Evolutionary conservation across 2,329 filamentous ascomycete genomes (phyloP).

Genomic region (Colletotrichum truncatum): DNA sequence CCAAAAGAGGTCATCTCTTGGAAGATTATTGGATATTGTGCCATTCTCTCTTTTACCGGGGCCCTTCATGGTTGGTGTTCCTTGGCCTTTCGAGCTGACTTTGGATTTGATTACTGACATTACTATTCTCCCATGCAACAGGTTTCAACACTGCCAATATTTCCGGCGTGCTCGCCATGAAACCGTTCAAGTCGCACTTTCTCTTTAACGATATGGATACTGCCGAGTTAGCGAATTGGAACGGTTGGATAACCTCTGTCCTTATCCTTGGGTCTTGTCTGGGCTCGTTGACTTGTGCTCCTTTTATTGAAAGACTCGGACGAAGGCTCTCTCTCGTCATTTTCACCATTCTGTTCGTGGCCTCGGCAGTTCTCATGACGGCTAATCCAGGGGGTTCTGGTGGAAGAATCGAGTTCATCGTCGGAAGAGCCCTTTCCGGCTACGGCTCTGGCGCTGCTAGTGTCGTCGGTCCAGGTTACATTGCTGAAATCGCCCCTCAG

Average conservation of each 20-base stretch:
- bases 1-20: not conserved
- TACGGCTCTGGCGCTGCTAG: slow-evolving; percentile 42
- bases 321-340: slow-evolving; percentile 49
- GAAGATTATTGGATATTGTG: not conserved
- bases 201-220: not conserved
- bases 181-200: not conserved
- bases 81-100: no score
- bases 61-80: not conserved
- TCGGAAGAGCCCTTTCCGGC: not conserved
- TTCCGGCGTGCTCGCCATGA: not conserved
- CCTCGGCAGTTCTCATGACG: slow-evolving; percentile 50
- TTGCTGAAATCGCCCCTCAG: slow-evolving; percentile 55
- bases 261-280: not conserved
- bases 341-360: slow-evolving; percentile 51
- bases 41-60: not conserved
- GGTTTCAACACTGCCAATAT: not conserved
- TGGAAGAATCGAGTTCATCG: not conserved
- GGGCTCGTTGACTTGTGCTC: slow-evolving; percentile 41
- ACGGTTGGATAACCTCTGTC: not conserved
- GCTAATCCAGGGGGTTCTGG: slow-evolving; percentile 41
- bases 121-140: not conserved
- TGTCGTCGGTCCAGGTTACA: slow-evolving; percentile 54
- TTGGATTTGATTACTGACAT: not conserved
- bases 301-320: slow-evolving; percentile 50
- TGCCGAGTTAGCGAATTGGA: not conserved